Percentiles rank a stretch among this genome's conserved stretches.
Evolutionary conservation across 2,329 filamentous ascomycete species (phyloP).

Genomic region (Emergomyces pasteurianus): DNA sequence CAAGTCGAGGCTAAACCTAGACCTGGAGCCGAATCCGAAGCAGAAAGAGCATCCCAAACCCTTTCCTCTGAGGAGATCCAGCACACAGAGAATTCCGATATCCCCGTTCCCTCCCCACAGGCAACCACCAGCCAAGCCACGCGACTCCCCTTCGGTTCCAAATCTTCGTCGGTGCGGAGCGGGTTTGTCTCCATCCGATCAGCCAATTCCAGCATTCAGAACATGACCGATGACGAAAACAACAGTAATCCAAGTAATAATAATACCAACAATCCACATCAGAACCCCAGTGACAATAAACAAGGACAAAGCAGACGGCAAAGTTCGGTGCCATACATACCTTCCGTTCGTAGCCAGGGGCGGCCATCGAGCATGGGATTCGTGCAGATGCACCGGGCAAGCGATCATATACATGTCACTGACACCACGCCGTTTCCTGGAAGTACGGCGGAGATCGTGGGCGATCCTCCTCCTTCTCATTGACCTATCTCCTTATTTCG

Average conservation of each 20-base stretch:
- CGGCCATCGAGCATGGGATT: conserved; percentile 40
- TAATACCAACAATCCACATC: background rate
- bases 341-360: conserved; percentile 15
- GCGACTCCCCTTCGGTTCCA: conserved; percentile 32
- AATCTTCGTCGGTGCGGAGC: conserved; percentile 25
- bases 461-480: conserved; percentile 17
- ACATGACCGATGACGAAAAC: conserved; percentile 16
- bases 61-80: conserved; percentile 13
- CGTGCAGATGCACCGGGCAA: conserved; percentile 37
- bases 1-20: conserved; percentile 5
- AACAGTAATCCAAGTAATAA: background rate
- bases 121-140: conserved; percentile 14
- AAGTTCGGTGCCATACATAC: conserved; percentile 5
- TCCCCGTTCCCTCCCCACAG: conserved; percentile 1
- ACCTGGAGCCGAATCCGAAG: conserved; percentile 5
- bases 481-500: conserved; percentile 2
- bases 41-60: conserved; percentile 5
- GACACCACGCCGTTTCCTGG: conserved; percentile 28
- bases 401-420: conserved; percentile 36
- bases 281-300: conserved; percentile 1
- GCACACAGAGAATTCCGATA: conserved; percentile 8
- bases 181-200: conserved; percentile 27
- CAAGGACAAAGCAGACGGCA: conserved; percentile 8
- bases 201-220: conserved; percentile 26
- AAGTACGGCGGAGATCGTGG: conserved; percentile 35